Conservation (phyloP, 23 red algal species). For the Pyropia haitanensis region DNA sequence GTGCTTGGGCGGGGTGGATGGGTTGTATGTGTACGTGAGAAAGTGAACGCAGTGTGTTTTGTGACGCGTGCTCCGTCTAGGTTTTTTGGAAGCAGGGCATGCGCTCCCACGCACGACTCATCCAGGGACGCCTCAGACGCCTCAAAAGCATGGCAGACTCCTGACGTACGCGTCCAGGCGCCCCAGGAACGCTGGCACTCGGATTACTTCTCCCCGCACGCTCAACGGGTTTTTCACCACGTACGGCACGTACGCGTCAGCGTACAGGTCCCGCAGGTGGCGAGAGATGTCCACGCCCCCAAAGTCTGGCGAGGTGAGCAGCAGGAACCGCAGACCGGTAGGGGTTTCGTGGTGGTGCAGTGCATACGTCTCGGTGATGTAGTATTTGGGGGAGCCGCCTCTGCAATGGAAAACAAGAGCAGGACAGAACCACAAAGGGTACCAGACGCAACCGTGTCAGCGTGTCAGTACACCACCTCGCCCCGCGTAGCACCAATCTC, state of each 20-base stretch:
- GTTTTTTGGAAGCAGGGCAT: no score
- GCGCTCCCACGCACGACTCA: neutral
- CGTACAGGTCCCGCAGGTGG: constrained; percentile 65
- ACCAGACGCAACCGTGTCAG: no score
- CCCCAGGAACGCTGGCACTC: constrained; percentile 43
- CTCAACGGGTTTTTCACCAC: constrained; percentile 82
- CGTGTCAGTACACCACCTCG: no score
- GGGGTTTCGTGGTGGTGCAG: constrained; percentile 93
- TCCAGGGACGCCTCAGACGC: neutral
- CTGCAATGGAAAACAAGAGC: neutral
- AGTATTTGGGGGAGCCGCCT: constrained; percentile 43
- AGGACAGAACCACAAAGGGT: no score
- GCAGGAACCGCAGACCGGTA: constrained; percentile 86
- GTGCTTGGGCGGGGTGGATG: no score
- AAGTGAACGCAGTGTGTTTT: no score
- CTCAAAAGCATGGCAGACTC: constrained; percentile 74
- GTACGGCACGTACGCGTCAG: constrained; percentile 69
- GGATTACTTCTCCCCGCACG: constrained; percentile 41
- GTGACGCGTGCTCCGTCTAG: no score
- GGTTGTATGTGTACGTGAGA: no score
- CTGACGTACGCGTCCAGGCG: constrained; percentile 76
- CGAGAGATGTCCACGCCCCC: constrained; percentile 58
- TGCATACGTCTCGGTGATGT: constrained; percentile 73
- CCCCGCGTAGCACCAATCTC: no score
- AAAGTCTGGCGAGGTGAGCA: constrained; percentile 66